Percentiles rank a stretch among this genome's conserved stretches.
phyloP scores from a whole-genome alignment of 2,329 filamentous ascomycete species.

The Botryosphaeria dothidea region DNA sequence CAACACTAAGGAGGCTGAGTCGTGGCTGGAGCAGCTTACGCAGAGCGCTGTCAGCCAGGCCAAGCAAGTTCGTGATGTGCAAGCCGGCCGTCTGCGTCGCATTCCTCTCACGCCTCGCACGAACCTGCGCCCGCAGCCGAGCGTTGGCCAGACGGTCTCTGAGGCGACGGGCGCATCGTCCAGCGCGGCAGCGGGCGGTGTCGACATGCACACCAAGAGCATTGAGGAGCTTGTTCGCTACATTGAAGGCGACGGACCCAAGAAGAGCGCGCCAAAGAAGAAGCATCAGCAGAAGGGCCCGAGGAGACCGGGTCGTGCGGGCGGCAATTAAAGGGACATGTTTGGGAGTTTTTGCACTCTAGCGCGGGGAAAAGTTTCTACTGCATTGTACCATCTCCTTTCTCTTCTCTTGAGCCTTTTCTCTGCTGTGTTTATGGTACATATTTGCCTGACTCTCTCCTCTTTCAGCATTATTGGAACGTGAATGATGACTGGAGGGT shows the following conservation, averaged over 20 bases:
- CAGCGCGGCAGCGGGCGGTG: slow-evolving; percentile 28
- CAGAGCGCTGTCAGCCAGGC: slow-evolving; percentile 93
- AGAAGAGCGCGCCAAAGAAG: slow-evolving; percentile 17
- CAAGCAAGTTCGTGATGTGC: slow-evolving; percentile 86
- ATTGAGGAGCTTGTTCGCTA: slow-evolving; percentile 93
- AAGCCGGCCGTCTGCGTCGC: slow-evolving; percentile 69
- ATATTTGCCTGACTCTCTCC: slow-evolving; percentile 5
- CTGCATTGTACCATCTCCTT: slow-evolving; percentile 2
- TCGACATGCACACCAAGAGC: slow-evolving; percentile 60
- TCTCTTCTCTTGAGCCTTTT: not conserved
- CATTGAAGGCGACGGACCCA: slow-evolving; percentile 68
- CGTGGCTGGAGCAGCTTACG: slow-evolving; percentile 93
- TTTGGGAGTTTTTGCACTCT: not conserved
- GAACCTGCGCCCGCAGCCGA: slow-evolving; percentile 62
- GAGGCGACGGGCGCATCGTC: slow-evolving; percentile 43
- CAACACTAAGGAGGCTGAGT: slow-evolving; percentile 97
- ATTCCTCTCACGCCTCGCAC: slow-evolving; percentile 67
- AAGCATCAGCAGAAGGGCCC: slow-evolving; percentile 18
- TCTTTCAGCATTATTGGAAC: slow-evolving; percentile 11
- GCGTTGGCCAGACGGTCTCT: slow-evolving; percentile 60
- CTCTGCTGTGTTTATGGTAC: not conserved
- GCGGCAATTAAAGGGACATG: slow-evolving; percentile 14
- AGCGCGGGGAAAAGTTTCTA: slow-evolving; percentile 8
- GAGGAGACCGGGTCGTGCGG: slow-evolving; percentile 16
- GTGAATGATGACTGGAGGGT: not conserved